Percentiles rank a stretch among this genome's conserved stretches.
phyloP scores from a whole-genome alignment of 2,329 filamentous ascomycete species.

The Hymenotorrendiella dingleyae region DNA sequence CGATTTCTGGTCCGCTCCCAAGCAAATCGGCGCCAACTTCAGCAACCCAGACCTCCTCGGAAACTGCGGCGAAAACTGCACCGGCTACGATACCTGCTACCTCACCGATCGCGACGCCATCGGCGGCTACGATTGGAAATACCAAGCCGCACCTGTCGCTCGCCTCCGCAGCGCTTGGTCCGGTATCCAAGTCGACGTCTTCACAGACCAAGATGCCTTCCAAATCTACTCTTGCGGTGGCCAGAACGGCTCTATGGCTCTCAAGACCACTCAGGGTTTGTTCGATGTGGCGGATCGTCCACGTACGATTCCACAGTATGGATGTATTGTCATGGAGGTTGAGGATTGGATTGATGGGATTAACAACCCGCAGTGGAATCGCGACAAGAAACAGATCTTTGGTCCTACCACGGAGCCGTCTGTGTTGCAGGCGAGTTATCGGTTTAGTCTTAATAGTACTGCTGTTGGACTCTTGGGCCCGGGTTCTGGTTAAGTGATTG shows the following conservation, averaged over 20 bases:
- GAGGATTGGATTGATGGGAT: constrained; percentile 93
- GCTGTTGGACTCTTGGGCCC: constrained; percentile 14
- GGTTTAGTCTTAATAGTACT: constrained; percentile 38
- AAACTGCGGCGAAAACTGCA: constrained; percentile 78
- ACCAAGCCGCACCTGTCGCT: constrained; percentile 49
- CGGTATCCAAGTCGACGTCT: constrained; percentile 78
- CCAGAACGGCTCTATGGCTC: constrained; percentile 62
- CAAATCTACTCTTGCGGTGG: constrained; percentile 82
- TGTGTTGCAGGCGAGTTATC: constrained; percentile 56
- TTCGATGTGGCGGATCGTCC: constrained; percentile 47
- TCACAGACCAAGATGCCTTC: constrained; percentile 77
- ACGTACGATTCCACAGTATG: constrained; percentile 65
- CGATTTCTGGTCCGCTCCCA: constrained; percentile 77
- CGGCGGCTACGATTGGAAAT: constrained; percentile 60
- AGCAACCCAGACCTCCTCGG: constrained; percentile 54
- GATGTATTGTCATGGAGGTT: constrained; percentile 85
- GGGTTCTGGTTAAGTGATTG: constrained; percentile 11
- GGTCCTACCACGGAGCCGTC: constrained; percentile 54
- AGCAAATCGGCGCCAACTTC: constrained; percentile 70
- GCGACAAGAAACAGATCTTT: constrained; percentile 55
- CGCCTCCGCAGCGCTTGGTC: constrained; percentile 67
- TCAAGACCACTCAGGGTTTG: constrained; percentile 67
- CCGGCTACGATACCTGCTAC: constrained; percentile 73
- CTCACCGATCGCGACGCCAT: constrained; percentile 57
- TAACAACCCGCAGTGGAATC: constrained; percentile 84